Evolutionary conservation across 208 protist genomes (phyloP).

Genomic region (Leishmania turanica): DNA sequence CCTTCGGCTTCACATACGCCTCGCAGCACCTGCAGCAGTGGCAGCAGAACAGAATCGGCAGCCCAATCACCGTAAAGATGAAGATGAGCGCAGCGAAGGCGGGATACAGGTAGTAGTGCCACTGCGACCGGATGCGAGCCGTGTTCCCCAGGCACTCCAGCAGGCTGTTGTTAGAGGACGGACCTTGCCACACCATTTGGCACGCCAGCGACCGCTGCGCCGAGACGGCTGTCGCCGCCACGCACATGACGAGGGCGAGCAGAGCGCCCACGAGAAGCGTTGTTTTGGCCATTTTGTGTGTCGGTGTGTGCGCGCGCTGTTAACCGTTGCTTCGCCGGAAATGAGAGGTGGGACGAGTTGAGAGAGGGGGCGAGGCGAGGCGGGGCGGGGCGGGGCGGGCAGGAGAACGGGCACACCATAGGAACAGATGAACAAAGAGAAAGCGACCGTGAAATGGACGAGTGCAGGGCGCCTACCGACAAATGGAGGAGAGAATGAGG

Average conservation of each 20-base stretch:
- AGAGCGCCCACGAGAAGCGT: slow-evolving; percentile 27
- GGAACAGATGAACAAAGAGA: neutral
- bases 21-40: slow-evolving; percentile 48
- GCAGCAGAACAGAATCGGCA: slow-evolving; percentile 66
- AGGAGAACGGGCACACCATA: neutral
- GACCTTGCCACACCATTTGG: slow-evolving; percentile 68
- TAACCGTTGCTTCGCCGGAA: no score
- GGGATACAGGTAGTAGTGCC: slow-evolving; percentile 62
- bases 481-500: no score
- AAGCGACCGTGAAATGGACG: neutral
- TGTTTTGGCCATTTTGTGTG: neutral
- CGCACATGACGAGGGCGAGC: slow-evolving; percentile 30
- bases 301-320: neutral
- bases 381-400: no score
- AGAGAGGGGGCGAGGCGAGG: neutral
- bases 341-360: neutral
- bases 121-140: slow-evolving; percentile 54
- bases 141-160: slow-evolving; percentile 54
- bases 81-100: slow-evolving; percentile 57
- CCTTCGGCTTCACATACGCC: slow-evolving; percentile 35
- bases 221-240: slow-evolving; percentile 29
- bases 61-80: slow-evolving; percentile 48
- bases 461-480: neutral
- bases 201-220: slow-evolving; percentile 73
- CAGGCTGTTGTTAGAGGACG: slow-evolving; percentile 56